These are phyloP conservation scores for Candida sp. DNA, from an alignment of 1,139 yeast genomes.

Conservation along the genomic window DNA sequence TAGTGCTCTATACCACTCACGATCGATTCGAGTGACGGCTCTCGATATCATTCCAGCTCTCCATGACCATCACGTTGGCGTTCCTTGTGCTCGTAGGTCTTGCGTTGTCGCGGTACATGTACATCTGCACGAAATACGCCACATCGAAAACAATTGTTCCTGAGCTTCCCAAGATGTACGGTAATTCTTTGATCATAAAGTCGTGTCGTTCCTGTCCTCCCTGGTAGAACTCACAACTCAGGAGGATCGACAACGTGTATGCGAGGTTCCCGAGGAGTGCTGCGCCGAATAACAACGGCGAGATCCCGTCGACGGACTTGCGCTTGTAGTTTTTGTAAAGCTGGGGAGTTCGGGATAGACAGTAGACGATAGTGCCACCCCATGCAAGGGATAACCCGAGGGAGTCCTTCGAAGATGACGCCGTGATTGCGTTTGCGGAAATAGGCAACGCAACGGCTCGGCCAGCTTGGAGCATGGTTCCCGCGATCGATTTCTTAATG, in stretches of 20 bases:
- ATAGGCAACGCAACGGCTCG: slow-evolving; percentile 26
- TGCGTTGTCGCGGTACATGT: slow-evolving; percentile 35
- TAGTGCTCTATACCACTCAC: not conserved
- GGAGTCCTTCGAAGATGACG: slow-evolving; percentile 12
- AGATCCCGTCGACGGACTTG: slow-evolving; percentile 84
- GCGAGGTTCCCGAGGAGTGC: slow-evolving; percentile 84
- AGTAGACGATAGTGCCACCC: slow-evolving; percentile 78
- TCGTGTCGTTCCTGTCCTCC: slow-evolving; percentile 30
- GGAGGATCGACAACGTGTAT: slow-evolving; percentile 75
- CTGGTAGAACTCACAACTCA: slow-evolving; percentile 45
- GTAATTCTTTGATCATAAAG: slow-evolving; percentile 73
- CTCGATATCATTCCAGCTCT: slow-evolving; percentile 24
- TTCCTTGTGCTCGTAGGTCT: slow-evolving; percentile 11
- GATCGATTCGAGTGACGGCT: not conserved
- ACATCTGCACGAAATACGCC: slow-evolving; percentile 71
- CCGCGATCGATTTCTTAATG: slow-evolving; percentile 19
- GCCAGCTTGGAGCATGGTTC: slow-evolving; percentile 26
- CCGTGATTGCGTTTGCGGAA: slow-evolving; percentile 8
- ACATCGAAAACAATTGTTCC: slow-evolving; percentile 86
- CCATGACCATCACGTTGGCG: slow-evolving; percentile 30
- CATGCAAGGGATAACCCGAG: slow-evolving; percentile 74
- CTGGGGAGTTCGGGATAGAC: slow-evolving; percentile 87
- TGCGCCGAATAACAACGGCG: slow-evolving; percentile 77
- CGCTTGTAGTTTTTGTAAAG: slow-evolving; percentile 73
- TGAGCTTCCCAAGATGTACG: slow-evolving; percentile 84